Evolutionary conservation across 495 filamentous ascomycete genomes (phyloP).

Genomic region (Beverwykella pulmonaria): DNA sequence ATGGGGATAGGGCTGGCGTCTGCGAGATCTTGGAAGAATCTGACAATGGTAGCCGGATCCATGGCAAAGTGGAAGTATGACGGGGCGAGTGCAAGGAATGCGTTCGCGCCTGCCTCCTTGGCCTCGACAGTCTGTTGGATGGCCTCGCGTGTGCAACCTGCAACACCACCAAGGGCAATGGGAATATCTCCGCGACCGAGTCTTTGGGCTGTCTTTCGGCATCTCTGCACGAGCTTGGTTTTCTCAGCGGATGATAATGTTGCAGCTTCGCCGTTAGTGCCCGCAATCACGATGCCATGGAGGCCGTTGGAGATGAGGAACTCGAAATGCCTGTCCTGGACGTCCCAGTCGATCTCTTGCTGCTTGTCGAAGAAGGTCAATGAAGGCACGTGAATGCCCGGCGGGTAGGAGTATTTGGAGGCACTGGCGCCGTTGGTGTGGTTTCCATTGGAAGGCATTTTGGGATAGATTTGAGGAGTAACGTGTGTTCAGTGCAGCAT

Average conservation of each 20-base stretch:
- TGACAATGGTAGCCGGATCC: constrained; percentile 62
- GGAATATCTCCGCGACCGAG: constrained; percentile 68
- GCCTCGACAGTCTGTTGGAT: constrained; percentile 78
- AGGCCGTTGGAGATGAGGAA: constrained; percentile 78
- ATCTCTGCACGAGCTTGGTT: constrained; percentile 64
- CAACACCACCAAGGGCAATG: constrained; percentile 80
- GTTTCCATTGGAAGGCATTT: constrained; percentile 21
- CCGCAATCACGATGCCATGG: constrained; percentile 79
- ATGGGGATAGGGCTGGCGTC: constrained; percentile 80
- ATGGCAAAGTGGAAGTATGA: constrained; percentile 78
- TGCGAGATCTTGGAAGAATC: constrained; percentile 78
- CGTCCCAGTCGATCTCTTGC: constrained; percentile 64
- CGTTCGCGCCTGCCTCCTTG: constrained; percentile 72
- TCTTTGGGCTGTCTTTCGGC: constrained; percentile 70
- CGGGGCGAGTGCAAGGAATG: constrained; percentile 80
- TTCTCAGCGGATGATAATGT: constrained; percentile 41
- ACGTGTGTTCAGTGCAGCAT: neutral
- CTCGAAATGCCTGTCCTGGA: constrained; percentile 72
- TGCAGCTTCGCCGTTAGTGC: constrained; percentile 72
- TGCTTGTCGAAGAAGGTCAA: constrained; percentile 40
- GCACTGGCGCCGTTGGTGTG: constrained; percentile 20
- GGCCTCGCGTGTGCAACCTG: constrained; percentile 82
- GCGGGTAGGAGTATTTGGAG: constrained; percentile 29
- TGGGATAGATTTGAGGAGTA: constrained; percentile 5
- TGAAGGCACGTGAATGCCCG: constrained; percentile 43